Conservation (phyloP, 2,329 filamentous ascomycete genomes). For the Volutella citrinella region DNA sequence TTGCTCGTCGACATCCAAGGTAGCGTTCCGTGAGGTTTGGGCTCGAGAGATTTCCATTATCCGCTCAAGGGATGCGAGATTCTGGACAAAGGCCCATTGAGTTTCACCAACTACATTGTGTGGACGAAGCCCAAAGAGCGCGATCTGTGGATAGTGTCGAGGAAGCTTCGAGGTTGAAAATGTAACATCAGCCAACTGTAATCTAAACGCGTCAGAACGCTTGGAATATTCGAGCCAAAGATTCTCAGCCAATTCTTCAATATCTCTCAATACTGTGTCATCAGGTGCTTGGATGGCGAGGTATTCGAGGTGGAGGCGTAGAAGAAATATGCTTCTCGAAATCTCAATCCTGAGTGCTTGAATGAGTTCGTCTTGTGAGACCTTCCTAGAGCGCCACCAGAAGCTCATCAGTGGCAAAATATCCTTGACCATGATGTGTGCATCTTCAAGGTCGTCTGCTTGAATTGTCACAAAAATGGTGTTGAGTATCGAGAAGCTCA, state of each 20-base stretch:
- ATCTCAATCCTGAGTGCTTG: slow-evolving; percentile 73
- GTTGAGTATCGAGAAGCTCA: slow-evolving; percentile 76
- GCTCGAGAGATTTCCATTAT: slow-evolving; percentile 34
- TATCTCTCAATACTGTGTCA: slow-evolving; percentile 37
- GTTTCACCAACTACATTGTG: slow-evolving; percentile 55
- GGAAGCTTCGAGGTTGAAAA: slow-evolving; percentile 49
- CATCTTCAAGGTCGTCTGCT: slow-evolving; percentile 65
- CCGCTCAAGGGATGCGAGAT: slow-evolving; percentile 55
- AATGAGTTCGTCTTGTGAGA: slow-evolving; percentile 57
- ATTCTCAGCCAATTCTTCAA: slow-evolving; percentile 66
- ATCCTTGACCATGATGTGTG: slow-evolving; percentile 55
- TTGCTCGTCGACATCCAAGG: slow-evolving; percentile 39
- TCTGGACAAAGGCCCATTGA: slow-evolving; percentile 58
- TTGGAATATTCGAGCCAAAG: slow-evolving; percentile 78
- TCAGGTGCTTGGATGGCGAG: slow-evolving; percentile 44
- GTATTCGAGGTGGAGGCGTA: slow-evolving; percentile 61
- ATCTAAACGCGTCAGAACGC: slow-evolving; percentile 65
- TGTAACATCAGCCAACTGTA: slow-evolving; percentile 75
- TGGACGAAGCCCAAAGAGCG: slow-evolving; percentile 51
- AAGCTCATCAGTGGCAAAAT: slow-evolving; percentile 69
- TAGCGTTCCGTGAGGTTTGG: slow-evolving; percentile 19
- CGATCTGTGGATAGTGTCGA: slow-evolving; percentile 43
- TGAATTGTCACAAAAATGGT: slow-evolving; percentile 62
- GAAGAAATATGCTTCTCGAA: slow-evolving; percentile 66
- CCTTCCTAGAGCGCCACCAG: slow-evolving; percentile 73